Percentiles rank a stretch among this genome's conserved stretches.
phyloP scores from a whole-genome alignment of 2,329 filamentous ascomycete species.

The Endocalyx cinctus region DNA sequence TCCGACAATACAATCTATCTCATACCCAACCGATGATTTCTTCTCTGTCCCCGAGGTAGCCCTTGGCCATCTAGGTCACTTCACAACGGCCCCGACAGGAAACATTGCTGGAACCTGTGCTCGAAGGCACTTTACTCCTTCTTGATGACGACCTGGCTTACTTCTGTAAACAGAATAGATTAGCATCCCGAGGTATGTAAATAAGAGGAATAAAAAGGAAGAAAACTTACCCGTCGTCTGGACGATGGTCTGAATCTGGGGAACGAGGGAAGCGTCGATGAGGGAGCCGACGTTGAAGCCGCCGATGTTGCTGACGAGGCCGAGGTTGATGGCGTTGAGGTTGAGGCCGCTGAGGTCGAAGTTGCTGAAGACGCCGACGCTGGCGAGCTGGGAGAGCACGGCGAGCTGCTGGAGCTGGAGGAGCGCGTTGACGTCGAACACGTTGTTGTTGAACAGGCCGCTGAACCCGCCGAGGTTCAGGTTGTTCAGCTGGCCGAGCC shows the following conservation, averaged over 20 bases:
- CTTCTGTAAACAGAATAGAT: slow-evolving; percentile 9
- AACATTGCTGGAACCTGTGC: no score
- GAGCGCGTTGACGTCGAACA: slow-evolving; percentile 42
- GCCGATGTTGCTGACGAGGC: slow-evolving; percentile 32
- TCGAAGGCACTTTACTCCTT: no score
- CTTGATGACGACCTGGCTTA: slow-evolving; percentile 12
- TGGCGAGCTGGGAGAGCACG: slow-evolving; percentile 29
- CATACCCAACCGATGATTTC: no score
- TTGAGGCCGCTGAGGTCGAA: slow-evolving; percentile 41
- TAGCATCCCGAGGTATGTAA: neutral
- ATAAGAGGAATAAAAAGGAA: neutral
- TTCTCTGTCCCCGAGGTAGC: no score
- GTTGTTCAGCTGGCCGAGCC: slow-evolving; percentile 35
- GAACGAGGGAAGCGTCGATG: slow-evolving; percentile 21
- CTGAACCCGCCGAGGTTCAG: slow-evolving; percentile 30
- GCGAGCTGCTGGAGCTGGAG: slow-evolving; percentile 33
- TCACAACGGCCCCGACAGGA: no score
- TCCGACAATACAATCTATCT: no score
- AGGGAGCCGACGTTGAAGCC: slow-evolving; percentile 28
- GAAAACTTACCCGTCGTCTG: slow-evolving; percentile 16
- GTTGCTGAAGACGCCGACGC: slow-evolving; percentile 39
- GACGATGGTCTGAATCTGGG: slow-evolving; percentile 29
- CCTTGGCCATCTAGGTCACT: no score
- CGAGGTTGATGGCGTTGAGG: slow-evolving; percentile 36
- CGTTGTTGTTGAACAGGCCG: slow-evolving; percentile 39